Base-by-base conservation (phyloP, 257 asterid genomes). In the Plectranthus barbatus region DNA sequence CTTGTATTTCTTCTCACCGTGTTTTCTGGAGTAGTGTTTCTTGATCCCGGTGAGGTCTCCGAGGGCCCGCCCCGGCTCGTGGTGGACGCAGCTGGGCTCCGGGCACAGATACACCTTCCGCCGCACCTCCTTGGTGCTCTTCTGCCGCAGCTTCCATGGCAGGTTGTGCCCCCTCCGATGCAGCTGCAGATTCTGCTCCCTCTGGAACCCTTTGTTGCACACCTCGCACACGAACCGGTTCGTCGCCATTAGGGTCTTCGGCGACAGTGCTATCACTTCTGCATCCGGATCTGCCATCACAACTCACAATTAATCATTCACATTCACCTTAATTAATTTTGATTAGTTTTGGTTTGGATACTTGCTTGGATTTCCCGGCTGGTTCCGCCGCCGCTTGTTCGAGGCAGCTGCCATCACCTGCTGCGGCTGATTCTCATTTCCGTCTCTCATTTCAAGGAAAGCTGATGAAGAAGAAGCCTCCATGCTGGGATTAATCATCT, bases 11-110 rank as follows among this genome's bases (percentile, higher is more conserved):
- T 88, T 88, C 73, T 88, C 96, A 0, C 96, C 96, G 19, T 88
- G 96, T 6, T 88, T 88, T 17, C 96, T 72, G 0, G 87, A 81
- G 13, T 73, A 88, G 6, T 88, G 96, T 21, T 88, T 88, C 72
- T 88, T 88, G 12, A 85, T 85, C 0, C 96, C 96, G n/a, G 96
- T 88, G 41, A 88, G 87, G 77, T 88, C 96, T 0, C 96, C 96
- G 7, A 88, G 95, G 0, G 95, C 96, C 26, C 96, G 76, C 4
- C 83, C 59, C 8, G 92, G 84, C 70, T 86, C 88, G 71, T 88
- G 96, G 76, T 88, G 96, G 0, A 82, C 86, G 64, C 96, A 88
- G 7, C 75, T 78, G 23, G 90, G 85, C 68, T 88, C 96, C 0
- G 96, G 96, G 74, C 96, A 88, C 0, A 88, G 81, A 49, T 86